Base-by-base conservation (phyloP, 768 basidiomycete species). In the Tulasnella sp. region DNA sequence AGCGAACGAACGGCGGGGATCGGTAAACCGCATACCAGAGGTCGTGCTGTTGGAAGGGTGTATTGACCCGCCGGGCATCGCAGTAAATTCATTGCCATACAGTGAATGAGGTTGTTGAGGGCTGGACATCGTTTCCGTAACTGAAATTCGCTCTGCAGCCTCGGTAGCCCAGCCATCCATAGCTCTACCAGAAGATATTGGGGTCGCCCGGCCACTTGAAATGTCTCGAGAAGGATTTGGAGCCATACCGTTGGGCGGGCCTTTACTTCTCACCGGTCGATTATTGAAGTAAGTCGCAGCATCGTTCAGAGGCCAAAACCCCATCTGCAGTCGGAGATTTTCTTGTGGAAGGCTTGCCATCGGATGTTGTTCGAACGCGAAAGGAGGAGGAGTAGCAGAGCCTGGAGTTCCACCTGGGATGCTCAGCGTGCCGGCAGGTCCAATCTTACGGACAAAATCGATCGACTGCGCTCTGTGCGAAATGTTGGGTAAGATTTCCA, bases 391-490 rank as follows among this genome's bases (percentile, higher is more conserved):
- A 20, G 51, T 55, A n/a, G 23, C 55, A 23, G 20, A 18, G n/a
- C 55, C 55, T 57, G 55, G 55, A 26, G 20, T 18, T 57, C 55
- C 55, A 16, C 55, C 55, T 9, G 20, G 29, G 70, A 18, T 39
- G 35, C 37, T 11, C 3, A 79, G 69, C 20, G 35, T 71, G 16
- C 32, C 37, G 39, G 78, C 48, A 3, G 42, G 55, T 15, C 67
- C 73, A 37, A 44, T 80, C 2, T 77, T 85, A 85, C 86, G 88
- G 77, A 93, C 86, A 39, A 93, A 92, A 83, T 93, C 92, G 23
- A 87, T 85, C 1, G 93, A 94, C 9, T 92, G 91, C 61, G 85
- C 85, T 81, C 93, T 93, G 79, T 44, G 79, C n/a, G 18, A 7
- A 37, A 39, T 37, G 29, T 15, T 26, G 46, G 26, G 29, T 26